Conservation (phyloP, 495 filamentous ascomycete genomes). For the Aspergillus baeticus region DNA sequence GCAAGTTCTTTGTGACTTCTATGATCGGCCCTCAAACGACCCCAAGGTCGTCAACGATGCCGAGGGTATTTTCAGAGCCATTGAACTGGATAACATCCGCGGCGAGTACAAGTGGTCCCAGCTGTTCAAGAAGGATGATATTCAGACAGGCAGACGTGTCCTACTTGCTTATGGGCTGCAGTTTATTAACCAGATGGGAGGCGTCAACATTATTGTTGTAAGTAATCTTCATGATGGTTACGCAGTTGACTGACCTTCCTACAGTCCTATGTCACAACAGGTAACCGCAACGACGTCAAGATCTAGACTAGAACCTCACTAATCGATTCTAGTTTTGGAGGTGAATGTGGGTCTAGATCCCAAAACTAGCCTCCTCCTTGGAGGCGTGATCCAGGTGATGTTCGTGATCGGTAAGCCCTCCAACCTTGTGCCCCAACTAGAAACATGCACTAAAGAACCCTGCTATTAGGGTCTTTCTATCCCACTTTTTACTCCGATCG, state of each 20-base stretch:
- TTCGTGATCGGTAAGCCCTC: constrained; percentile 29
- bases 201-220: constrained; percentile 52
- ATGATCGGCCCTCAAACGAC: constrained; percentile 37
- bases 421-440: neutral
- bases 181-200: constrained; percentile 34
- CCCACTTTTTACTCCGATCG: constrained; percentile 40
- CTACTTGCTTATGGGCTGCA: constrained; percentile 44
- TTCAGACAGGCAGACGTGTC: constrained; percentile 51
- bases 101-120: constrained; percentile 46
- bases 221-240: constrained; percentile 2
- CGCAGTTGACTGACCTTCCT: neutral
- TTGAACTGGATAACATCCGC: constrained; percentile 41
- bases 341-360: constrained; percentile 47
- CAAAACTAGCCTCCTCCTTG: constrained; percentile 46
- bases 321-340: constrained; percentile 36
- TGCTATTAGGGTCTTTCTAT: constrained; percentile 28
- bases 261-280: constrained; percentile 48
- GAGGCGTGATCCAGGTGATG: constrained; percentile 45
- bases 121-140: constrained; percentile 49
- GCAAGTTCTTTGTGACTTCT: constrained; percentile 49
- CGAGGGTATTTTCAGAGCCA: constrained; percentile 43
- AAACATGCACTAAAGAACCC: neutral
- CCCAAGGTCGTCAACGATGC: constrained; percentile 43
- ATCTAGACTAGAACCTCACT: neutral
- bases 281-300: constrained; percentile 9